Percentiles rank a stretch among this genome's conserved stretches.
Evolutionary conservation across 1,284 basidiomycete species (phyloP).

Genomic region (Fomes fomentarius): DNA sequence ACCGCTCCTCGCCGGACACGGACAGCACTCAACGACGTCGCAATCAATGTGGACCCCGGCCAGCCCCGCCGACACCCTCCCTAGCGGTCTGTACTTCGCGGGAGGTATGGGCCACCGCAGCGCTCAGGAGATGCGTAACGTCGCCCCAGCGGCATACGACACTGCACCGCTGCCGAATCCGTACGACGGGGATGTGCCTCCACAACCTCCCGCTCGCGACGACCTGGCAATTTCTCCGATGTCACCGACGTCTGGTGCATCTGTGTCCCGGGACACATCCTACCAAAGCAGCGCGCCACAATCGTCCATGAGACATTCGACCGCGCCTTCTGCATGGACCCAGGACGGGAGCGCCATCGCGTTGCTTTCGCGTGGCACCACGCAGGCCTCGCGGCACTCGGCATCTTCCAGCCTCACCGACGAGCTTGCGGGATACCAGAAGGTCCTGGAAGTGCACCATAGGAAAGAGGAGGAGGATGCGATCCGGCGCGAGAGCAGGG

Average conservation of each 20-base stretch:
- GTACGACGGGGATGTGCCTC: conserved; percentile 23
- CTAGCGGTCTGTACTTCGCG: background rate
- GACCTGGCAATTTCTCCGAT: background rate
- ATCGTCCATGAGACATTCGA: conserved; percentile 2
- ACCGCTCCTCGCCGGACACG: conserved; percentile 3
- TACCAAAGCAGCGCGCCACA: conserved; percentile 7
- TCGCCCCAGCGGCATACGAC: conserved; percentile 8
- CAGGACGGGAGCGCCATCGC: conserved; percentile 15
- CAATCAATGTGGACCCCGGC: background rate
- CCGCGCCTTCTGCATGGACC: conserved; percentile 23
- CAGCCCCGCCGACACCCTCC: background rate
- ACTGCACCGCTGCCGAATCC: conserved; percentile 27
- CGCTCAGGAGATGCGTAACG: conserved; percentile 6
- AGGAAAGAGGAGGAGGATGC: conserved; percentile 27
- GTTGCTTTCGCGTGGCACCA: conserved; percentile 22
- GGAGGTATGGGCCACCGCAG: background rate
- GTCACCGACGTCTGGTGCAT: conserved; percentile 1
- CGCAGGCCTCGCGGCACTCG: conserved; percentile 21
- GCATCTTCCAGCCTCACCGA: conserved; percentile 23
- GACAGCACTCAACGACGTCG: background rate
- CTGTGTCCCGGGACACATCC: conserved; percentile 9
- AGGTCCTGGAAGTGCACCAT: conserved; percentile 32
- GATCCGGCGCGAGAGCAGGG: conserved; percentile 5
- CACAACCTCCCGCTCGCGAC: conserved; percentile 18
- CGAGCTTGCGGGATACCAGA: conserved; percentile 33